Evolutionary conservation across 169 alveolate species (phyloP).

Genomic region (Cryptosporidium sp.): DNA sequence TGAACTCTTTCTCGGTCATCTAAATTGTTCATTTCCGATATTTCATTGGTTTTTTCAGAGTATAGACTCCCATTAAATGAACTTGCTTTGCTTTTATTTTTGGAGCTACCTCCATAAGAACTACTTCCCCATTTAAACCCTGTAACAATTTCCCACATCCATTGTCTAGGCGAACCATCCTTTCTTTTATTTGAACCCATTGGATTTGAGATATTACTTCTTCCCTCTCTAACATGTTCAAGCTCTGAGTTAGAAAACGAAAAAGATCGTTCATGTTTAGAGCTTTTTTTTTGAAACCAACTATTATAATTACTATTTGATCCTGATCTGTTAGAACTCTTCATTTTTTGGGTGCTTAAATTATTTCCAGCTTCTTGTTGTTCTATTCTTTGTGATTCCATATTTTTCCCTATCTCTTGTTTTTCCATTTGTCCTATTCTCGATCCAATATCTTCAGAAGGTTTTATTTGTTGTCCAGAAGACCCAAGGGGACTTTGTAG

Average conservation of each 20-base stretch:
- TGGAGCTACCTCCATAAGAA: constrained; percentile 10
- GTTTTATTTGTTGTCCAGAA: constrained; percentile 13
- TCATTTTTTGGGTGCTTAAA: neutral
- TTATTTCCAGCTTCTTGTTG: constrained; percentile 43
- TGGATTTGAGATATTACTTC: neutral
- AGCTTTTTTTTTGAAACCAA: constrained; percentile 65
- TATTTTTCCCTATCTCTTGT: neutral
- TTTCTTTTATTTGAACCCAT: constrained; percentile 13
- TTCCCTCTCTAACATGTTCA: constrained; percentile 12
- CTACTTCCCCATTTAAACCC: constrained; percentile 64
- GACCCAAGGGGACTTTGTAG: constrained; percentile 69
- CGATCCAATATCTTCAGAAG: neutral
- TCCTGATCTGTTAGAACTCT: neutral
- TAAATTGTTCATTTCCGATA: neutral
- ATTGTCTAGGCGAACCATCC: constrained; percentile 74
- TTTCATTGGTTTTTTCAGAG: constrained; percentile 2
- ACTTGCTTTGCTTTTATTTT: constrained; percentile 14
- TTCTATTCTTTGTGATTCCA: constrained; percentile 28
- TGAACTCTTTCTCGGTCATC: neutral
- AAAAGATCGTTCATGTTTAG: constrained; percentile 42
- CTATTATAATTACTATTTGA: constrained; percentile 8
- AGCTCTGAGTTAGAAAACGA: constrained; percentile 52
- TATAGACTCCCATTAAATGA: constrained; percentile 18
- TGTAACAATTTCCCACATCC: constrained; percentile 75
- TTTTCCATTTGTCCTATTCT: neutral